These are phyloP conservation scores for Chlorella sp. DNA, from an alignment of 139 green algal species.

Conservation along the genomic window DNA sequence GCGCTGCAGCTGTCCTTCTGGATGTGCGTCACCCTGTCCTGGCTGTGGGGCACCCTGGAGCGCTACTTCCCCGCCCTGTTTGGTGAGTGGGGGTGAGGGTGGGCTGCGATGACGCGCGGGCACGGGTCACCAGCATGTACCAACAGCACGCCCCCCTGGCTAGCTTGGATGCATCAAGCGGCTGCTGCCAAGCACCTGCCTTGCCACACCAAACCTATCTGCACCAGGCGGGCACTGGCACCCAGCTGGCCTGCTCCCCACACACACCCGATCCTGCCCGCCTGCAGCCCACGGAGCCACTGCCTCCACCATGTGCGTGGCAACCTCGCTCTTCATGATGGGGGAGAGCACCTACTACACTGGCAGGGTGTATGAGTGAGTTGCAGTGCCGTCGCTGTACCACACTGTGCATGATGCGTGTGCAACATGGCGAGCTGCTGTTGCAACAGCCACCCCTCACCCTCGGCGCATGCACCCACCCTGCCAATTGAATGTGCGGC, in stretches of 20 bases:
- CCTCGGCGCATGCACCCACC: not conserved
- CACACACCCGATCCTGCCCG: not conserved
- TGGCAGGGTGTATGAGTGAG: not conserved
- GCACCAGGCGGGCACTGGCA: too few species aligned
- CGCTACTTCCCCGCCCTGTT: not conserved
- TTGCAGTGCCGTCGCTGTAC: too few species aligned
- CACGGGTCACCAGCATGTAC: not conserved
- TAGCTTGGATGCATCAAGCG: not conserved
- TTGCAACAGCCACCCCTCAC: too few species aligned
- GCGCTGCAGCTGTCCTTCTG: constrained; percentile 14
- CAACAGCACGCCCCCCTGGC: not conserved
- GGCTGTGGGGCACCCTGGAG: constrained; percentile 1
- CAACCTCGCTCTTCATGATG: not conserved
- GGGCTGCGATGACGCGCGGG: too few species aligned
- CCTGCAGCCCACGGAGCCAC: not conserved
- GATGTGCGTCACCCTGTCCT: not conserved
- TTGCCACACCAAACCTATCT: not conserved
- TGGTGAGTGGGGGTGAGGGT: not conserved
- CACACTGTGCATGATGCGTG: too few species aligned
- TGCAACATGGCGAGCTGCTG: too few species aligned
- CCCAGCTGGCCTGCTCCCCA: not conserved
- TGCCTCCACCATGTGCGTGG: constrained; percentile 4
- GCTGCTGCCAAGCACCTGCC: not conserved
- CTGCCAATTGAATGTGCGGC: not conserved
- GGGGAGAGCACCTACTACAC: constrained; percentile 12